Evolutionary conservation across 805 yeast species (phyloP).

Genomic region (Ogataea nakhonphanomensis): DNA sequence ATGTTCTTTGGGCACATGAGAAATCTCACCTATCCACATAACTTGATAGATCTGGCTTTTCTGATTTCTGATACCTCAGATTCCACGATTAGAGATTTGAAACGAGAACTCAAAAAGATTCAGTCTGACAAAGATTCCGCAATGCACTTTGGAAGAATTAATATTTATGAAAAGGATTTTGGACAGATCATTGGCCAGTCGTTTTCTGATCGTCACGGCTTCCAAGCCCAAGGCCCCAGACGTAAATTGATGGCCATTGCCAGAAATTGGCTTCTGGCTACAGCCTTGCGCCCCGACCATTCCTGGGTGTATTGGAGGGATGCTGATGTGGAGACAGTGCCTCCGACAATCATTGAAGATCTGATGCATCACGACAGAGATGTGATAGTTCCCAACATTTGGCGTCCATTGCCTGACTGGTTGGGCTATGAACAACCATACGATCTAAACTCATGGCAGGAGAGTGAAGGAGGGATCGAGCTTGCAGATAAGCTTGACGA

Average conservation of each 20-base stretch:
- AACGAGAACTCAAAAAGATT: slow-evolving; percentile 53
- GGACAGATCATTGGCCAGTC: slow-evolving; percentile 91
- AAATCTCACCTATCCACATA: slow-evolving; percentile 82
- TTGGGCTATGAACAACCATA: slow-evolving; percentile 77
- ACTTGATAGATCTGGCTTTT: slow-evolving; percentile 77
- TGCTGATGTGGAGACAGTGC: slow-evolving; percentile 86
- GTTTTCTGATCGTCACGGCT: slow-evolving; percentile 87
- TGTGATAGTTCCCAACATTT: slow-evolving; percentile 87
- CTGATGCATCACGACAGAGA: slow-evolving; percentile 85
- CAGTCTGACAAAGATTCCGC: slow-evolving; percentile 61
- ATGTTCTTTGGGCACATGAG: slow-evolving; percentile 83
- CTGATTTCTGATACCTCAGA: slow-evolving; percentile 87
- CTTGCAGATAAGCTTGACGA: slow-evolving; percentile 75
- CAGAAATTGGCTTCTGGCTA: slow-evolving; percentile 84
- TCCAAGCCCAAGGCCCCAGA: slow-evolving; percentile 91
- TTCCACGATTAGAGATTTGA: slow-evolving; percentile 69
- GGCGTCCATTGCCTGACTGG: slow-evolving; percentile 86
- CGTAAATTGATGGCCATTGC: slow-evolving; percentile 93
- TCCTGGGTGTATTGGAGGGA: slow-evolving; percentile 97
- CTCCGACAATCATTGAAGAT: slow-evolving; percentile 80
- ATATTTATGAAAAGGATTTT: slow-evolving; percentile 84
- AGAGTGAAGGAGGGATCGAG: slow-evolving; percentile 70
- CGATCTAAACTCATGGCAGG: slow-evolving; percentile 80
- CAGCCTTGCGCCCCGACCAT: slow-evolving; percentile 84
- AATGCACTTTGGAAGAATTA: slow-evolving; percentile 73